Base-by-base conservation (phyloP, 139 green algal species). In the Trebouxia sp. region DNA sequence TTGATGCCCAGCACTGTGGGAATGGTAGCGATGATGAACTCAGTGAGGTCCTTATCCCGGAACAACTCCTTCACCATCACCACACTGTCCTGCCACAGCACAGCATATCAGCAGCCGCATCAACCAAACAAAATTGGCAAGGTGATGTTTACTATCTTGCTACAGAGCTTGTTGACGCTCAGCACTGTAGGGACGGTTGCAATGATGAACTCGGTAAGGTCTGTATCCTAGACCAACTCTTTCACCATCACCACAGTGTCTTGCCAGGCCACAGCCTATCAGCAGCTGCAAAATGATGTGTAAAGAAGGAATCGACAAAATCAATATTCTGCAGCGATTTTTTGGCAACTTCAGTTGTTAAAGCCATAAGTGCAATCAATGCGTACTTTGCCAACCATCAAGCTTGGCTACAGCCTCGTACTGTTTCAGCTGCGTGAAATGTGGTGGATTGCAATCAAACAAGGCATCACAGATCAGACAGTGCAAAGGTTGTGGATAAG, bases 21-120 rank as follows among this genome's bases (percentile, higher is more conserved):
- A 32, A 99, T 99, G 81, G 95, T 98, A 41, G 95, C 97, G 53
- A 99, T 98, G 77, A 99, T 90, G 83, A 99, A 99, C 84, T 99
- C 97, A 1, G 93, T 98, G n/a, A 84, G 69, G 62, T 93, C 45
- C 65, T 90, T 83, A 87, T 99, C 89, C 1, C 91, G 80, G 88
- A 99, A 99, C 43, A 99, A 92, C 11, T 88, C 62, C 79, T 92
- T 86, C 20, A 98, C 94, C 82, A 92, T 65, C 0, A 82, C 58
- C 20, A 97, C 87, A 69, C 90, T 91, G 50, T 87, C 82, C 85
- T 91, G 86, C 80, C 91, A 48, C 37, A 67, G 22, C 1, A 69
- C 30, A 39, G 8, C 24, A 65, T 48, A 62, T 17, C n/a, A 22
- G 8, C 28, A 32, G 51, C 26, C 10, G 28, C 8, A 28, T 62